A percentile compares a stretch with the other conserved stretches of the same genome.
Evolutionary conservation across 129 eudicot species (phyloP).

Genomic region (Deinandra increscens): DNA sequence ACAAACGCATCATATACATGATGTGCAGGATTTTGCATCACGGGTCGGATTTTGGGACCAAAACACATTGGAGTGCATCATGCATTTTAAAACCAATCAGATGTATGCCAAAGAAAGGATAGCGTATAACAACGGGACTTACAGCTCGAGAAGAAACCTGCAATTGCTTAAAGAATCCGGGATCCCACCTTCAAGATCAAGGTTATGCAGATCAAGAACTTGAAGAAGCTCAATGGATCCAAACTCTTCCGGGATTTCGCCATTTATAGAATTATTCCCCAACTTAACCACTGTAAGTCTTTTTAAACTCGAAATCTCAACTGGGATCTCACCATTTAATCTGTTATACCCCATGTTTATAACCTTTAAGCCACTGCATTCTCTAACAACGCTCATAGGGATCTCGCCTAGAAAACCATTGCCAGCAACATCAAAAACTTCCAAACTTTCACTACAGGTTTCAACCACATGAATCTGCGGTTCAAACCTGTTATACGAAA

Average conservation of each 20-base stretch:
- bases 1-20: too few relatives aligned
- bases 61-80: too few relatives aligned
- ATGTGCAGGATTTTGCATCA: too few relatives aligned
- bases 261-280: constrained; percentile 67
- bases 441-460: constrained; percentile 57
- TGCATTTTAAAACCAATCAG: not conserved
- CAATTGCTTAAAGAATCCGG: constrained; percentile 68
- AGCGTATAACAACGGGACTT: constrained; percentile 41
- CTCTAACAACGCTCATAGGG: constrained; percentile 51
- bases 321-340: constrained; percentile 66
- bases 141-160: constrained; percentile 89
- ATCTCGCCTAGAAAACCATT: constrained; percentile 65
- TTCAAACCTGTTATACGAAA: constrained; percentile 66
- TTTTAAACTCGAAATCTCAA: constrained; percentile 45
- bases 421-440: constrained; percentile 69
- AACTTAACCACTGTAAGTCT: constrained; percentile 57
- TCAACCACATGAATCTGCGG: constrained; percentile 40
- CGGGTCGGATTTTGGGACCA: too few relatives aligned
- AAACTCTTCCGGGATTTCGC: constrained; percentile 57
- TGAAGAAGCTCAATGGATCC: constrained; percentile 79
- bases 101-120: constrained; percentile 13
- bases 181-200: constrained; percentile 60
- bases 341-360: constrained; percentile 65
- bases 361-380: constrained; percentile 61
- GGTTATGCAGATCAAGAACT: constrained; percentile 81